These are phyloP conservation scores for Entomortierella parvispora DNA, from an alignment of 192 early-diverging fungal species.

Conservation along the genomic window DNA sequence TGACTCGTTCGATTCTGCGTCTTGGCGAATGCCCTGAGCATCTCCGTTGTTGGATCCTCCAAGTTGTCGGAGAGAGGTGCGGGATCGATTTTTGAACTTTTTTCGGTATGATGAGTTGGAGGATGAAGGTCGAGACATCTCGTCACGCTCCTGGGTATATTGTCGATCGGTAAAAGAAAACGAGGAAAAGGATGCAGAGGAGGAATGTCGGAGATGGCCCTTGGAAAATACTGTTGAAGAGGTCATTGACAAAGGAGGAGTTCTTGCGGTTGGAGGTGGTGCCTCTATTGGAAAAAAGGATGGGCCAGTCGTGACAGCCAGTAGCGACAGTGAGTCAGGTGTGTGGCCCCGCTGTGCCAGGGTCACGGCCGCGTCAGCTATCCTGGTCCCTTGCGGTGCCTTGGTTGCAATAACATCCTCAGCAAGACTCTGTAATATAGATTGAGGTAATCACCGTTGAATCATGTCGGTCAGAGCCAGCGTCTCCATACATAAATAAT, in stretches of 20 bases:
- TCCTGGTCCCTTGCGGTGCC: neutral
- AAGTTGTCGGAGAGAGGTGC: conserved; percentile 37
- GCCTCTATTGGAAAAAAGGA: conserved; percentile 12
- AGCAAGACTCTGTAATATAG: conserved; percentile 24
- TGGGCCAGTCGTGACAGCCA: neutral
- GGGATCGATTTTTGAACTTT: conserved; percentile 18
- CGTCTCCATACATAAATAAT: no score
- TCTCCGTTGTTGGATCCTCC: conserved; percentile 10
- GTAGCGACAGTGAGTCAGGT: conserved; percentile 6
- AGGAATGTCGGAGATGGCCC: conserved; percentile 31
- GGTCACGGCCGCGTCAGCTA: neutral
- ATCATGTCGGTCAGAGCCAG: no score
- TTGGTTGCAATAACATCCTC: conserved; percentile 43
- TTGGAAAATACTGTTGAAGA: conserved; percentile 6
- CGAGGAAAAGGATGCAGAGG: conserved; percentile 15
- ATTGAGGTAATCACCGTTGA: no score
- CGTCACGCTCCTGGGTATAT: conserved; percentile 40
- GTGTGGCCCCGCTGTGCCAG: neutral
- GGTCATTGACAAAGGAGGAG: conserved; percentile 21
- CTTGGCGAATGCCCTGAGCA: conserved; percentile 9
- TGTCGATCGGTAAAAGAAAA: conserved; percentile 25
- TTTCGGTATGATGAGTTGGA: conserved; percentile 24
- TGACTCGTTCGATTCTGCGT: conserved; percentile 25
- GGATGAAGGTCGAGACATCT: conserved; percentile 30
- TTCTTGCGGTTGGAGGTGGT: conserved; percentile 26